Conservation (phyloP, 805 yeast species). For the Candida tallmaniae region DNA sequence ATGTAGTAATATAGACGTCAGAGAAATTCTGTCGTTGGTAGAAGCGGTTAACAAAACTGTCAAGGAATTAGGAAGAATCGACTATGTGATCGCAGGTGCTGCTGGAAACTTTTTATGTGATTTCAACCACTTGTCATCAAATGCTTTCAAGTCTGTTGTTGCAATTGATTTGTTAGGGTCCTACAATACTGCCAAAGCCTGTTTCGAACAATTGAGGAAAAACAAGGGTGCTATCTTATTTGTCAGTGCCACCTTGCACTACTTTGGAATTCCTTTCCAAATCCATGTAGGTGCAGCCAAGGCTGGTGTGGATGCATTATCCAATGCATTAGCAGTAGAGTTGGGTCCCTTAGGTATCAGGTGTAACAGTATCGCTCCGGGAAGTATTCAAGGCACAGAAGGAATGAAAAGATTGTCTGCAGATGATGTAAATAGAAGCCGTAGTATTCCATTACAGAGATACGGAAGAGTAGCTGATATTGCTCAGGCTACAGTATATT, state of each 20-base stretch:
- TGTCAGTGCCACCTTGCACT: constrained; percentile 41
- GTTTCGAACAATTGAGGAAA: constrained; percentile 32
- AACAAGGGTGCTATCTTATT: constrained; percentile 44
- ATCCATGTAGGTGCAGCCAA: constrained; percentile 91
- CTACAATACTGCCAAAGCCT: constrained; percentile 38
- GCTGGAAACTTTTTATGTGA: constrained; percentile 41
- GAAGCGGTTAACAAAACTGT: constrained; percentile 63
- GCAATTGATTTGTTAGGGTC: constrained; percentile 39
- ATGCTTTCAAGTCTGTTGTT: constrained; percentile 38
- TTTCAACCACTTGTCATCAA: constrained; percentile 39
- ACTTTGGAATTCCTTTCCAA: constrained; percentile 52
- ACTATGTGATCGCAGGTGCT: constrained; percentile 42
- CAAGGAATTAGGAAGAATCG: constrained; percentile 36
- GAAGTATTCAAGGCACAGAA: constrained; percentile 81
- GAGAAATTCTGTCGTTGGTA: constrained; percentile 54
- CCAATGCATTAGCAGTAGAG: constrained; percentile 81
- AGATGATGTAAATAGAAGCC: constrained; percentile 23
- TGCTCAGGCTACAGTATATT: constrained; percentile 78
- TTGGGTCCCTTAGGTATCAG: constrained; percentile 86
- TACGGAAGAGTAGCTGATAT: constrained; percentile 71
- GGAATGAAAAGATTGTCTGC: constrained; percentile 60
- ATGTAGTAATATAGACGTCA: constrained; percentile 68
- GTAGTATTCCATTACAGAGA: constrained; percentile 60
- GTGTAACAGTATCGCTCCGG: constrained; percentile 85
- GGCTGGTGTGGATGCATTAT: constrained; percentile 91